Evolutionary conservation across 331 rosid genomes (phyloP).

Genomic region (Quercus phellos): DNA sequence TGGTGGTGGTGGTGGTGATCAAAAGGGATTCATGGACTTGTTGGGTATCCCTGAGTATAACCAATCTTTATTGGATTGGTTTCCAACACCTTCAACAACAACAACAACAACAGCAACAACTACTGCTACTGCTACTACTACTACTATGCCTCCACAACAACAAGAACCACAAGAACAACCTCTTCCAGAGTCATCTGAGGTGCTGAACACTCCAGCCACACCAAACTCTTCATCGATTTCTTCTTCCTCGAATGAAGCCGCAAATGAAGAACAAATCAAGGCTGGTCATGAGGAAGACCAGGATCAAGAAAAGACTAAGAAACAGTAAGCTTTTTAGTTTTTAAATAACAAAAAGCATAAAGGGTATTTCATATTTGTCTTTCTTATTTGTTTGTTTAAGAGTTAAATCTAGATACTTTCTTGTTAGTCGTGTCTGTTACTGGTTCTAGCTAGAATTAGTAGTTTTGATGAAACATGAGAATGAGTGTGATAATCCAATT

Average conservation of each 20-base stretch:
- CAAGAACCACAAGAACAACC: not conserved
- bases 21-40: slow-evolving; percentile 36
- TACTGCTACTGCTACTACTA: not conserved
- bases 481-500: not conserved
- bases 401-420: not conserved
- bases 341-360: no score
- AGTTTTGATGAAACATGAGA: not conserved
- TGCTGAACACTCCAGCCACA: slow-evolving; percentile 54
- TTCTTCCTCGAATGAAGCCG: slow-evolving; percentile 56
- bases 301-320: slow-evolving; percentile 45
- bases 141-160: not conserved
- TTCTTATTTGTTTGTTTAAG: not conserved
- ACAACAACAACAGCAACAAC: not conserved
- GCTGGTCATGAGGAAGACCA: slow-evolving; percentile 22
- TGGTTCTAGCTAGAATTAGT: not conserved
- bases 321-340: slow-evolving; percentile 38
- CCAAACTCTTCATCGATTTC: slow-evolving; percentile 70
- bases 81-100: slow-evolving; percentile 26
- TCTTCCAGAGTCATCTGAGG: slow-evolving; percentile 58
- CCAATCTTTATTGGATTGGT: slow-evolving; percentile 48
- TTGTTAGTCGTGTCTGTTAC: not conserved
- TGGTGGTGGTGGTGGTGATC: not conserved
- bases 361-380: not conserved
- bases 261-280: slow-evolving; percentile 24
- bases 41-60: slow-evolving; percentile 27